A percentile compares a stretch with the other conserved stretches of the same genome.
These are phyloP conservation scores for Globisporangium sylvaticum DNA, from an alignment of 352 stramenopile genomes.

Conservation along the genomic window DNA sequence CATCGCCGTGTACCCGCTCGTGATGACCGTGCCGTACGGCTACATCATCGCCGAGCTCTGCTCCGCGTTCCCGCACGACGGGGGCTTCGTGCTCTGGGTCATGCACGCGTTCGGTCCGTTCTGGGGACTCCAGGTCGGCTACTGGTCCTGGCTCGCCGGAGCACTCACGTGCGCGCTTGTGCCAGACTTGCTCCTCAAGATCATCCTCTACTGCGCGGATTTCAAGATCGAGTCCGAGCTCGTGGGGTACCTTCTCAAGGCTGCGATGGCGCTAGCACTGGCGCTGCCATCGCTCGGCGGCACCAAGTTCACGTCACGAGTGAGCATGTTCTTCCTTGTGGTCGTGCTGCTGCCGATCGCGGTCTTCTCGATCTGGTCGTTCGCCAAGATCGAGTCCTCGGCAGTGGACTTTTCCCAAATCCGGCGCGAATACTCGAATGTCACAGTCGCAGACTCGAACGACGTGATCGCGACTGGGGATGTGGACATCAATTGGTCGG, in stretches of 20 bases:
- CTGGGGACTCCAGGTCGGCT: constrained; percentile 71
- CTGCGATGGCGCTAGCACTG: constrained; percentile 15
- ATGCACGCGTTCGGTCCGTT: constrained; percentile 85
- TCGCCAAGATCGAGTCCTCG: constrained; percentile 5
- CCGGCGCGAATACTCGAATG: constrained; percentile 5
- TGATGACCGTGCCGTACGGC: constrained; percentile 86
- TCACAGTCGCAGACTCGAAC: not conserved
- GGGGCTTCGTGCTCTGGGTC: constrained; percentile 86
- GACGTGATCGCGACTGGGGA: constrained; percentile 10
- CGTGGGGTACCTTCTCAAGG: constrained; percentile 18
- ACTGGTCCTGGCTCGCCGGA: constrained; percentile 76
- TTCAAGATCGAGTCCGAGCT: not conserved
- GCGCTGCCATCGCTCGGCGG: constrained; percentile 18
- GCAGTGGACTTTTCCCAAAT: constrained; percentile 4
- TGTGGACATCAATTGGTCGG: constrained; percentile 41
- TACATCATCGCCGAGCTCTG: constrained; percentile 91
- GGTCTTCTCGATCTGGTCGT: constrained; percentile 22
- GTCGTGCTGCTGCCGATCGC: constrained; percentile 15
- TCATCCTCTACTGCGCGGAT: constrained; percentile 10
- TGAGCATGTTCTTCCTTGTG: constrained; percentile 9
- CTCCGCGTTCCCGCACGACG: constrained; percentile 80
- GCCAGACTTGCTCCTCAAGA: constrained; percentile 39
- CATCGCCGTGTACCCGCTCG: constrained; percentile 78
- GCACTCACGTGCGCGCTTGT: constrained; percentile 42
- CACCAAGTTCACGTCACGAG: constrained; percentile 16